These are phyloP conservation scores for Platanus orientalis DNA, from an alignment of 164 flowering plant genomes.

Conservation along the genomic window DNA sequence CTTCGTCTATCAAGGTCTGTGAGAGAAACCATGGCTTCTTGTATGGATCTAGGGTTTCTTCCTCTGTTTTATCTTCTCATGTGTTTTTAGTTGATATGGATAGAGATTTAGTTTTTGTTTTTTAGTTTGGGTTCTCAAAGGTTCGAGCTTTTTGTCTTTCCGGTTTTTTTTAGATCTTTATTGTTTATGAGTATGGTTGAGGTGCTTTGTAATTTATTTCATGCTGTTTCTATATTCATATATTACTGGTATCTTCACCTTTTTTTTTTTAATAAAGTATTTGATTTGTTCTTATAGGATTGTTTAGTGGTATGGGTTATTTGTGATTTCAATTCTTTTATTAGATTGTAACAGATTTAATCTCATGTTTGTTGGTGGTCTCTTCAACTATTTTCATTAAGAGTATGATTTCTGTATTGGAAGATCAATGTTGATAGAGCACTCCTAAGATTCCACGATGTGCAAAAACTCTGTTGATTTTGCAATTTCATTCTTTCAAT, in stretches of 20 bases:
- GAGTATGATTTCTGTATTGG: no score
- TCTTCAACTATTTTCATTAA: no score
- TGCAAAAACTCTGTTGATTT: no score
- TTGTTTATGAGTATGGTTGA: neutral
- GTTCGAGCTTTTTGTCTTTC: neutral
- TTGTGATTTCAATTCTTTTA: neutral
- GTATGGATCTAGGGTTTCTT: slow-evolving; percentile 34
- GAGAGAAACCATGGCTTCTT: neutral
- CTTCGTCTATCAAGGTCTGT: slow-evolving; percentile 40
- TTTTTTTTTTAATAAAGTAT: neutral
- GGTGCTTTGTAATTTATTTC: neutral
- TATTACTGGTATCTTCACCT: neutral
- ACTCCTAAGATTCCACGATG: no score
- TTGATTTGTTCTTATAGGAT: neutral
- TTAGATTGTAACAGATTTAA: neutral
- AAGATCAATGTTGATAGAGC: no score
- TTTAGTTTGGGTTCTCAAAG: neutral
- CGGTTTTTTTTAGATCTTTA: neutral
- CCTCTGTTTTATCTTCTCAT: neutral
- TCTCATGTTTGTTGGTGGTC: no score
- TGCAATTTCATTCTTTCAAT: no score
- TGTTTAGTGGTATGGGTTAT: neutral
- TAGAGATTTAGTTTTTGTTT: neutral
- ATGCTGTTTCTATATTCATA: neutral
- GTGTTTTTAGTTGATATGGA: neutral